These are phyloP conservation scores for Bisporella sp. DNA, from an alignment of 2,329 filamentous ascomycete genomes.

Conservation along the genomic window DNA sequence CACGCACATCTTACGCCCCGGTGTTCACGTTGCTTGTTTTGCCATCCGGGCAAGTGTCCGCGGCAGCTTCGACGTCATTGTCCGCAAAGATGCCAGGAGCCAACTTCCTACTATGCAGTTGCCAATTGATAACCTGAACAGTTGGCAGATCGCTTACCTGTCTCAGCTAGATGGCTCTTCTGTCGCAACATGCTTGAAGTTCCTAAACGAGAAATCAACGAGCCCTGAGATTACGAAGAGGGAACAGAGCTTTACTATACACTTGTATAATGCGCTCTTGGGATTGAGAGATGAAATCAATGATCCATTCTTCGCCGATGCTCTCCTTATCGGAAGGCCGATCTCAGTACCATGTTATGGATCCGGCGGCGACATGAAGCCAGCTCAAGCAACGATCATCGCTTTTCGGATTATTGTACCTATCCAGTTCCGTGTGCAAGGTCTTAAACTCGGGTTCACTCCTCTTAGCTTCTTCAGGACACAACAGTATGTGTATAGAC, in stretches of 20 bases:
- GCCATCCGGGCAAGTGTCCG: conserved; percentile 44
- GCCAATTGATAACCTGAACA: conserved; percentile 43
- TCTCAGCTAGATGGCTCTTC: conserved; percentile 36
- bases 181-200: conserved; percentile 33
- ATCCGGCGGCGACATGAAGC: conserved; percentile 12
- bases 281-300: conserved; percentile 34
- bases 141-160: conserved; percentile 50
- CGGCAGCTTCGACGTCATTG: conserved; percentile 31
- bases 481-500: conserved; percentile 53
- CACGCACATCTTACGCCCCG: conserved; percentile 40
- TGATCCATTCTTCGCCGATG: conserved; percentile 39
- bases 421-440: conserved; percentile 45
- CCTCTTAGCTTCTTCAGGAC: conserved; percentile 57
- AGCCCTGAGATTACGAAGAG: conserved; percentile 22
- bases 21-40: conserved; percentile 53
- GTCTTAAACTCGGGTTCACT: conserved; percentile 46
- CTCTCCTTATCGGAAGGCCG: conserved; percentile 35
- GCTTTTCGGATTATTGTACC: conserved; percentile 52
- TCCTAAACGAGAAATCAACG: conserved; percentile 23
- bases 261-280: conserved; percentile 37
- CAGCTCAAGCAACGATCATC: conserved; percentile 33
- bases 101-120: conserved; percentile 54
- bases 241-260: conserved; percentile 38
- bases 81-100: conserved; percentile 38
- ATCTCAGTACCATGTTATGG: conserved; percentile 35